These are phyloP conservation scores for Kwoniella sp. DNA, from an alignment of 768 basidiomycete genomes.

Conservation along the genomic window DNA sequence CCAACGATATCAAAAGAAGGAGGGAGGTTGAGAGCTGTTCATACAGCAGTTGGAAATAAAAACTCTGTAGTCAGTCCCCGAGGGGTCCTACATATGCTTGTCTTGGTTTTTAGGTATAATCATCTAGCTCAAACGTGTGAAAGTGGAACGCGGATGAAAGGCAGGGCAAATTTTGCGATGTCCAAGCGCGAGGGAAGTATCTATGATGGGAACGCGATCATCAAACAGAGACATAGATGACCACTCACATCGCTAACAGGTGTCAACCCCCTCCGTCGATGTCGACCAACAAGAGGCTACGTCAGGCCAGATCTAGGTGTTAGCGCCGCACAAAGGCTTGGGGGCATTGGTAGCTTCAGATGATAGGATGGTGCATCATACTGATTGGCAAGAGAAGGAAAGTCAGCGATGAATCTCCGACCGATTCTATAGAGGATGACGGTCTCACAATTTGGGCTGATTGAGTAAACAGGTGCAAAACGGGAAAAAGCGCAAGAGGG, in stretches of 20 bases:
- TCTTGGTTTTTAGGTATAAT: slow-evolving; percentile 49
- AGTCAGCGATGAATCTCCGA: not conserved
- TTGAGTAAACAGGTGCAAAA: not conserved
- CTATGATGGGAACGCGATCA: no score
- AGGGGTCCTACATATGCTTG: slow-evolving; percentile 56
- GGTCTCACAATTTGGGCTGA: not conserved
- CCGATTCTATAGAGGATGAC: not conserved
- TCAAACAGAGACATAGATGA: no score
- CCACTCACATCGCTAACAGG: slow-evolving; percentile 15
- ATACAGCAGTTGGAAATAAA: slow-evolving; percentile 43
- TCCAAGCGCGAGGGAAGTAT: not conserved
- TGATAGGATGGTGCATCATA: slow-evolving; percentile 30
- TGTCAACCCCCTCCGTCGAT: slow-evolving; percentile 5
- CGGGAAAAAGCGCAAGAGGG: not conserved
- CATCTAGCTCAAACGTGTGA: slow-evolving; percentile 31
- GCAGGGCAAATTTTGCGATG: not conserved
- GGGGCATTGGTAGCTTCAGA: not conserved
- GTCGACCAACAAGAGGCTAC: not conserved
- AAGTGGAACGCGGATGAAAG: not conserved
- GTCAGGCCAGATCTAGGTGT: not conserved
- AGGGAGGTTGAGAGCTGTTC: slow-evolving; percentile 25
- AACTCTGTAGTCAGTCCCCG: slow-evolving; percentile 46
- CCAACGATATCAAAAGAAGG: not conserved
- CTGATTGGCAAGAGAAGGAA: slow-evolving; percentile 15
- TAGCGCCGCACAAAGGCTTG: not conserved